Evolutionary conservation across 257 asterid species (phyloP), one percentile per base, ranked within the genome.

Genomic region (Euphrasia confusa): DNA sequence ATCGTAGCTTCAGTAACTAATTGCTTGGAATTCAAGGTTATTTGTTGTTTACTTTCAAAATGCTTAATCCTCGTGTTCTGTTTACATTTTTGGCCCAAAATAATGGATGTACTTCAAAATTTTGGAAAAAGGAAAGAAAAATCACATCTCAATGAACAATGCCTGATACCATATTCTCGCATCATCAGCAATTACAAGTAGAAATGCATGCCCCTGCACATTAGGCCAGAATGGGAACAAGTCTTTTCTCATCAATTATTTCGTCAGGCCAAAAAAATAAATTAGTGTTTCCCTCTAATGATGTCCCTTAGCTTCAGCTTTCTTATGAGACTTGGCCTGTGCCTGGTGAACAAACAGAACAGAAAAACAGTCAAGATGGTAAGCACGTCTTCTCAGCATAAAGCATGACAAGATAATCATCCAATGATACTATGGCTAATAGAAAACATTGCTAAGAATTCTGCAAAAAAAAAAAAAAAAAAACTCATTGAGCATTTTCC

Each of bases 321-420:
- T 83, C 88, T 80, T 74, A 11, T 77, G 90, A 52, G 91, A 83
- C 81, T 88, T 88, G 65, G 83, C 86, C 70, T 81, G 77, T 1
- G 77, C 81, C 81, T 80, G 82, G 42, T 48, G 50, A 69, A 66
- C 61, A 42, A 35, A 65, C 13, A 54, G 61, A 47, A 18, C 2
- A 11, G 10, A 10, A 11, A 17, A 30, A 9, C 3, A 47, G n/a
- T 8, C 42, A 37, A 37, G 7, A 33, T 33, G 39, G 3, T 14
- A 12, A 14, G 54, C 40, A 14, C 60, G 58, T 13, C 48, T 48
- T 37, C 14, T 39, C 56, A 10, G 7, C 3, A 54, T 61, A 63
- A 63, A 15, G 5, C 59, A 53, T 24, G 35, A 61, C 44, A 53
- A 3, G 44, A 47, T 26, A 49, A 48, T 33, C 39, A 15, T 4